Conservation (phyloP, 2,329 filamentous ascomycete species). For the Fusarium scirpi region DNA sequence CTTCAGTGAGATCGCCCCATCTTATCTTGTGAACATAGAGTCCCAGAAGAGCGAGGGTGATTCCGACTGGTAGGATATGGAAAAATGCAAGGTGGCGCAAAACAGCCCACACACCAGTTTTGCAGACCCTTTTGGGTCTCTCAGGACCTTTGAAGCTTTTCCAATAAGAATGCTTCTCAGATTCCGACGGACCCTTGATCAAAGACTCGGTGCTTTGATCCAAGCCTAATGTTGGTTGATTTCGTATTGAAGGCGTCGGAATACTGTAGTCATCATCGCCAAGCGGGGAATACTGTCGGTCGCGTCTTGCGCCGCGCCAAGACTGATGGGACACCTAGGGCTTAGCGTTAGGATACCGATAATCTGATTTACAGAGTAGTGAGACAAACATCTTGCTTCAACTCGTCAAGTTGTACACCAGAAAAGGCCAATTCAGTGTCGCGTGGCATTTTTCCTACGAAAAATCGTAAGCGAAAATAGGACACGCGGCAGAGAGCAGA, state of each 20-base stretch:
- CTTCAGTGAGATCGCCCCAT: neutral
- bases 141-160: neutral
- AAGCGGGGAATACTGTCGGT: neutral
- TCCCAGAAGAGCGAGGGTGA: neutral
- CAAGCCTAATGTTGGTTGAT: neutral
- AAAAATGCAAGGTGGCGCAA: neutral
- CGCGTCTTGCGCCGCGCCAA: no score
- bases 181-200: accelerated
- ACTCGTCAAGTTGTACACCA: neutral
- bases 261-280: neutral
- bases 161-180: neutral
- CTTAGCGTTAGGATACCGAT: neutral
- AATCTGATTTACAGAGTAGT: neutral
- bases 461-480: neutral
- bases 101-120: neutral
- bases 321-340: neutral
- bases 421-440: neutral
- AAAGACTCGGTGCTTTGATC: neutral
- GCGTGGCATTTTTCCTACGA: neutral
- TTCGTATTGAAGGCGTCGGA: neutral
- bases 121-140: neutral
- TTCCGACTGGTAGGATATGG: neutral
- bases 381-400: neutral
- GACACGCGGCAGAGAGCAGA: neutral
- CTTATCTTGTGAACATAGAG: neutral